phyloP scores from a whole-genome alignment of 2,329 filamentous ascomycete genomes.

The Zasmidium cellare region DNA sequence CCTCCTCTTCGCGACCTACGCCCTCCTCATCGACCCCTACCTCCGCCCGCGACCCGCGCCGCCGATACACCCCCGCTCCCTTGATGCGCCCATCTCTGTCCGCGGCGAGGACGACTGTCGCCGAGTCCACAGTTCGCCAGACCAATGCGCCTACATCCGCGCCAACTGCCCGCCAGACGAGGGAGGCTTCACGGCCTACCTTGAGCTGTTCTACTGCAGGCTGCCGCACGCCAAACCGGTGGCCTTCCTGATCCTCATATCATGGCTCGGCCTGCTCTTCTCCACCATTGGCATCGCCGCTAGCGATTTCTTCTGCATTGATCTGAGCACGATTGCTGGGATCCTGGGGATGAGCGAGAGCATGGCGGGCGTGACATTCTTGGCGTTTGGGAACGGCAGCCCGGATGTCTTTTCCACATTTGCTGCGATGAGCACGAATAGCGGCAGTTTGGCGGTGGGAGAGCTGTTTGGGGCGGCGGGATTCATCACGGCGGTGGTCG shows the following conservation, averaged over 20 bases:
- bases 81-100: constrained; percentile 9
- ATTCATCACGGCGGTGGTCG: constrained; percentile 95
- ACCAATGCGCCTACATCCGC: constrained; percentile 85
- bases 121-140: constrained; percentile 70
- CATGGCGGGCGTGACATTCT: constrained; percentile 90
- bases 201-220: constrained; percentile 86
- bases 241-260: constrained; percentile 74
- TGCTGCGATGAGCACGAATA: constrained; percentile 95
- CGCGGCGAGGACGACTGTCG: constrained; percentile 58
- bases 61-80: constrained; percentile 8
- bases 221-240: constrained; percentile 68
- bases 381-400: constrained; percentile 96
- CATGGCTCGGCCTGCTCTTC: constrained; percentile 88
- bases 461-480: constrained; percentile 92
- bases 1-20: constrained; percentile 25
- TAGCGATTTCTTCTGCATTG: constrained; percentile 97
- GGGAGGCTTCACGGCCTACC: constrained; percentile 84
- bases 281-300: constrained; percentile 96
- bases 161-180: constrained; percentile 85
- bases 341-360: constrained; percentile 93
- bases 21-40: constrained; percentile 16
- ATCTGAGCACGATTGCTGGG: constrained; percentile 86
- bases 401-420: constrained; percentile 99
- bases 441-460: constrained; percentile 92
- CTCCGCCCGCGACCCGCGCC: not conserved